Evolutionary conservation across 2,329 filamentous ascomycete species (phyloP), one percentile per base, ranked within the genome.

Genomic region (Penicillium sp.): DNA sequence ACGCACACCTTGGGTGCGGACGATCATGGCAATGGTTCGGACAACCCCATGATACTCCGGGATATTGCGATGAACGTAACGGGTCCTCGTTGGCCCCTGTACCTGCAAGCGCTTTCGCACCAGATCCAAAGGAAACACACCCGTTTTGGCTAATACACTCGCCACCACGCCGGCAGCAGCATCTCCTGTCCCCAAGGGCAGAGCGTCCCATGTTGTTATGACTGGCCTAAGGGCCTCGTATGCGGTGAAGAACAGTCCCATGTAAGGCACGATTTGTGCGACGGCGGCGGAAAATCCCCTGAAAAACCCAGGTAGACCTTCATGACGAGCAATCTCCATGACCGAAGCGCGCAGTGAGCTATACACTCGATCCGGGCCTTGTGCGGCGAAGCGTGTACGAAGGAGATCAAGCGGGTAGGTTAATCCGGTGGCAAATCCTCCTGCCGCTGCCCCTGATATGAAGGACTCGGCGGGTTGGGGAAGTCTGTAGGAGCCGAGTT

Each of bases 401-500:
- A 99, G 78, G 11, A 99, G 80, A 71, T 99, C 93, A 46, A 97
- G 81, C 18, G 93, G 93, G 72, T 99, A 99, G 48, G 93, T 97
- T 3, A 78, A 74, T 4, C 84, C 84, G 0, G 93, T 97, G 25
- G 91, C 89, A 19, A 84, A 75, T 2, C 87, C 90, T 36, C 93
- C 93, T 2, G 90, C 91, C 0, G 82, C 70, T 2, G 91, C 92
- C 49, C 93, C 93, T 5, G 88, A 81, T 52, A 95, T 68, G 72
- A 97, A 96, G 46, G 86, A 87, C 68, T 90, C 87, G 37, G 77
- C 82, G n/a, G 83, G 72, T 38, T 81, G 77, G 0, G 87, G 86
- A 12, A 91, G 72, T 37, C 69, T 67, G 53, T 72, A 73, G 28
- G 72, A 54, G 11, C 75, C 68, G 10, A 80, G 68, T 42, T 75